Percentiles rank a stretch among this genome's conserved stretches.
Conservation (phyloP, 805 yeast species). For the Candida odintsovae region DNA sequence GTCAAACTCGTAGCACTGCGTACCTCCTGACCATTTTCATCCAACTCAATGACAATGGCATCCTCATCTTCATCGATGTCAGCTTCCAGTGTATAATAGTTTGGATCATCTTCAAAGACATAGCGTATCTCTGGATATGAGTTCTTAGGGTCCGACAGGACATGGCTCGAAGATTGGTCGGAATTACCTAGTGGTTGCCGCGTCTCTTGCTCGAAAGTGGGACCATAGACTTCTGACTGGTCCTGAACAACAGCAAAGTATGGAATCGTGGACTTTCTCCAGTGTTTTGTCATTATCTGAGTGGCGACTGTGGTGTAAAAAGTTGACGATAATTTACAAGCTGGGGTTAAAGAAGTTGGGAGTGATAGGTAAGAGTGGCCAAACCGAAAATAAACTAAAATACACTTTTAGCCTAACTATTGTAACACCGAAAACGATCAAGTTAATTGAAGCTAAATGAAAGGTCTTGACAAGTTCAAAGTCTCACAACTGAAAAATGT, state of each 20-base stretch:
- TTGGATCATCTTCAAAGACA: slow-evolving; percentile 22
- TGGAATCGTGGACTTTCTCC: slow-evolving; percentile 20
- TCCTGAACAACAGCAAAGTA: slow-evolving; percentile 20
- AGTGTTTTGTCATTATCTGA: slow-evolving; percentile 9
- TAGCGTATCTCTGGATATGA: slow-evolving; percentile 23
- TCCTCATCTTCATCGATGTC: slow-evolving; percentile 13
- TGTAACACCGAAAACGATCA: too few species aligned
- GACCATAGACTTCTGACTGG: not conserved
- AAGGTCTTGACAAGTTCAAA: slow-evolving; percentile 8
- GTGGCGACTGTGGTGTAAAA: too few species aligned
- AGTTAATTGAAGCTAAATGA: slow-evolving; percentile 4
- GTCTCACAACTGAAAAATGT: slow-evolving; percentile 10
- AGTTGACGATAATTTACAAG: too few species aligned
- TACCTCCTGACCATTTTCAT: slow-evolving; percentile 13
- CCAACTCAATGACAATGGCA: slow-evolving; percentile 20
- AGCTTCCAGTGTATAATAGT: slow-evolving; percentile 12
- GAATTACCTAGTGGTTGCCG: not conserved
- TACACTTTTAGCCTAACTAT: too few species aligned
- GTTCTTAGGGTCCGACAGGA: slow-evolving; percentile 1
- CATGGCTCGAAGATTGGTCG: not conserved
- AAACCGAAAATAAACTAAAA: too few species aligned
- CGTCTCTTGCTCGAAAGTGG: not conserved
- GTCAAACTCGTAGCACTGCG: slow-evolving; percentile 9
- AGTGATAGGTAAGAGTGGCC: not conserved
- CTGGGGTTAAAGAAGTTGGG: too few species aligned